Evolutionary conservation across 768 basidiomycete species (phyloP), one percentile per base, ranked within the genome.

Genomic region (Mycena epipterygia): DNA sequence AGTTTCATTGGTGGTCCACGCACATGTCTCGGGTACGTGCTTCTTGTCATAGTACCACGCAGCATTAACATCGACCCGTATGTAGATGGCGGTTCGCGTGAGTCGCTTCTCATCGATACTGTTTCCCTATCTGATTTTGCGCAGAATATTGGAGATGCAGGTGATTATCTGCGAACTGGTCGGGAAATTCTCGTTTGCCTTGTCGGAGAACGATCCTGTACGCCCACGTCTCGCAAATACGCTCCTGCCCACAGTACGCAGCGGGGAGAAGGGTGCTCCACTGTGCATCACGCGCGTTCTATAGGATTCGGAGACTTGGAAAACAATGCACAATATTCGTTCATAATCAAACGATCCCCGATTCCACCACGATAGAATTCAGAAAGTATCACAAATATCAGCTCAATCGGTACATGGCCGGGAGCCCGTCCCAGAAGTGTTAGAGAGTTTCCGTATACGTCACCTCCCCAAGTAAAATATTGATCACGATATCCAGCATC

Each of bases 41-140:
- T 23, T 19, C 55, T 17, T 19, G 33, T 37, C 13, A 35, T 61
- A 19, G 16, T 29, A 48, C 17, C 8, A 41, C 17, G 8, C 13
- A 35, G 30, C 3, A 30, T 21, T 41, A 21, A 39, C 27, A 9
- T 17, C 12, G 8, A 14, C n/a, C n/a, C n/a, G n/a, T n/a, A n/a
- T n/a, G 9, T n/a, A 64, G 62, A 2, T 64, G 62, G 62, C 48
- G 62, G 3, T 64, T 64, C 27, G 62, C 62, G 62, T 64, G 35
- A 39, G 62, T 39, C 7, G 6, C 35, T 14, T 14, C 35, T 14
- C 14, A 14, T 37, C 14, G 35, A 37, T 37, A 6, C 35, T 37
- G 14, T 37, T 6, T 37, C 14, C 35, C 35, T 37, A 6, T 7
- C 35, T 37, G 8, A 14, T 7, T 37, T 6, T 37, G 35, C 14